A percentile compares a stretch with the other conserved stretches of the same genome.
These are phyloP conservation scores for Schwanniomyces vanrijiae DNA, from an alignment of 805 yeast species.

Conservation along the genomic window DNA sequence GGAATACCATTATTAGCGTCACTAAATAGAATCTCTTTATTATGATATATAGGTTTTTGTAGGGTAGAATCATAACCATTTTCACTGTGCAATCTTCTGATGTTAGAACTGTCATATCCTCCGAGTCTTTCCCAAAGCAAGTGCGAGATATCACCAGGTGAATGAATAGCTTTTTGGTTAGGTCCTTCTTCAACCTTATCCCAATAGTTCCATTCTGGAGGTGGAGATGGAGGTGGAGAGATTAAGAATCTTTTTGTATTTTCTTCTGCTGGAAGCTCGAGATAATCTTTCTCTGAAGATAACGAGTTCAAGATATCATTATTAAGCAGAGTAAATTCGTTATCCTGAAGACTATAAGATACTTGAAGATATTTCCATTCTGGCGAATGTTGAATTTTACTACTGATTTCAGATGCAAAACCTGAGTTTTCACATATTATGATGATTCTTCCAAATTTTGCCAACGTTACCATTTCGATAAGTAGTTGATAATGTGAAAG, in stretches of 20 bases:
- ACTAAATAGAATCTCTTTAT: constrained; percentile 29
- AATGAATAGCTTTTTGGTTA: constrained; percentile 29
- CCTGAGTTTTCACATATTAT: constrained; percentile 27
- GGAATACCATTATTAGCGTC: constrained; percentile 40
- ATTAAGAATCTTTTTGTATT: constrained; percentile 39
- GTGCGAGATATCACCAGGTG: constrained; percentile 42
- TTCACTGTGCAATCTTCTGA: constrained; percentile 22
- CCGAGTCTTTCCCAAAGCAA: constrained; percentile 46
- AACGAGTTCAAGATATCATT: constrained; percentile 10
- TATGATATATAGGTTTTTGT: not conserved
- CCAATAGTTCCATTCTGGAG: constrained; percentile 45
- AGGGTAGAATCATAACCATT: not conserved
- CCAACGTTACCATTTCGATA: constrained; percentile 34
- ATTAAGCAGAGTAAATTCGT: constrained; percentile 15
- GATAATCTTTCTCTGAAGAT: constrained; percentile 21
- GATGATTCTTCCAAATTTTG: constrained; percentile 33
- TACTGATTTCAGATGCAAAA: constrained; percentile 21
- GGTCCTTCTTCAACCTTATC: constrained; percentile 43
- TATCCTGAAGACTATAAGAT: constrained; percentile 36
- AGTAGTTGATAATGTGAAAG: constrained; percentile 22
- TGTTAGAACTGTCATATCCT: constrained; percentile 35
- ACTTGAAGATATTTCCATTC: constrained; percentile 17
- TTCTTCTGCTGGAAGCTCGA: constrained; percentile 41
- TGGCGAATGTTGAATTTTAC: constrained; percentile 11
- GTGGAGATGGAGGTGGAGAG: constrained; percentile 47